These are phyloP conservation scores for Dicorynia guianensis DNA, from an alignment of 306 rosid genomes.

Conservation along the genomic window DNA sequence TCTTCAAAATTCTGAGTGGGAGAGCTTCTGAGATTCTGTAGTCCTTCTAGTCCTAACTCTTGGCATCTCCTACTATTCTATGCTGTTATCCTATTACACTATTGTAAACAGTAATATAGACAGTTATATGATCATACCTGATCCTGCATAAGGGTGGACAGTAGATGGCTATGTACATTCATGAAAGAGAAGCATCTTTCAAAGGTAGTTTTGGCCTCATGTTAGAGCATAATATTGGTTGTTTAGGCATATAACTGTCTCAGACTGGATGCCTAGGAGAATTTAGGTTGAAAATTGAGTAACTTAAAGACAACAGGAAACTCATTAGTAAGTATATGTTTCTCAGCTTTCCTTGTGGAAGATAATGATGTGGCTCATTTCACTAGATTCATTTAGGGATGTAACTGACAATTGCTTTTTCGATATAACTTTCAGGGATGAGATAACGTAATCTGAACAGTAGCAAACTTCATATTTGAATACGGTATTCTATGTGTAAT, in stretches of 20 bases:
- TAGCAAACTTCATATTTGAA: not conserved
- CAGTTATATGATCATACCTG: too few relatives aligned
- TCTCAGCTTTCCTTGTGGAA: slow-evolving; percentile 12
- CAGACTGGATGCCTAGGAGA: not conserved
- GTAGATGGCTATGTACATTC: slow-evolving; percentile 1
- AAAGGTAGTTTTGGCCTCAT: not conserved
- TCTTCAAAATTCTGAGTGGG: not conserved
- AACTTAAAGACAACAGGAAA: not conserved
- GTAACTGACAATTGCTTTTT: not conserved
- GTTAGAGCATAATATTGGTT: not conserved
- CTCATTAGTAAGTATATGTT: not conserved
- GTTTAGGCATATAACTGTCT: not conserved
- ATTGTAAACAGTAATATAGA: too few relatives aligned
- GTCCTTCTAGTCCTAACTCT: not conserved
- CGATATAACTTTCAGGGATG: not conserved
- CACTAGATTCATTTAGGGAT: slow-evolving; percentile 3
- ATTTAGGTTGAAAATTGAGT: not conserved
- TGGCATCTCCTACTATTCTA: not conserved
- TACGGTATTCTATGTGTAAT: not conserved
- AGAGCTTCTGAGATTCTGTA: not conserved
- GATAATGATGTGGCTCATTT: not conserved
- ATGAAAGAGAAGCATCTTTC: not conserved
- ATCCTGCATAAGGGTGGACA: too few relatives aligned
- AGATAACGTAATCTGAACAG: not conserved
- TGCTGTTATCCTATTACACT: not conserved